Base-by-base conservation (phyloP, 106 monocot species). In the Triglochin maritima region DNA sequence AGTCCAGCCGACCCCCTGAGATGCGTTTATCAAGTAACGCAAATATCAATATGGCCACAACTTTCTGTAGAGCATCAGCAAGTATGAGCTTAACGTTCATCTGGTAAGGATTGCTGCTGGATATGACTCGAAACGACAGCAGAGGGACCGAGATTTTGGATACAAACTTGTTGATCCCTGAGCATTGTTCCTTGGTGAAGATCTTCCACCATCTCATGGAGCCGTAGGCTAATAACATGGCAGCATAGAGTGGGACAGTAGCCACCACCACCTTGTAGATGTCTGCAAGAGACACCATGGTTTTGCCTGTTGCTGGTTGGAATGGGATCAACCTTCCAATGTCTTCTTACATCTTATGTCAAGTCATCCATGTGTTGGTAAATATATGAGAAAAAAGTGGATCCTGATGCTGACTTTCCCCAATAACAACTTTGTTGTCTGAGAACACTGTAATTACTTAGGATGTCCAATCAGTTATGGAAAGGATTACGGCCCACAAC, bases 81-180 rank as follows among this genome's bases (percentile, higher is more conserved):
- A 81, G 57, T 46, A 90, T 9, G 71, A 90, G 86, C 66, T 84
- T 82, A 7, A 64, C 47, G 64, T 84, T 82, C 84, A 90, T 84
- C 14, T 81, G 42, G 57, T 90, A 86, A 15, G 89, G 86, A 56
- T 90, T 79, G 79, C 79, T 86, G 63, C 68, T 61, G 43, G 89
- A 83, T 61, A 90, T 83, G 50, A 83, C 74, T 61, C 79, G 86
- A 57, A 86, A 90, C n/a, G 86, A 83, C 3, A 90, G 69, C 8
- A 90, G 70, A 51, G 89, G 89, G 55, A 90, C 64, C 4, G 83
- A 83, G 70, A 86, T 73, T 63, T 84, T 86, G 42, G 89, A 69
- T n/a, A 90, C 86, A 70, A 86, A 90, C 75, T 79, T 90, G 79
- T 90, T 90, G 16, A 90, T 84, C 46, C 81, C 83, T 3, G 76